These are phyloP conservation scores for Tricholoma matsutake DNA, from an alignment of 768 basidiomycete genomes.

Conservation along the genomic window DNA sequence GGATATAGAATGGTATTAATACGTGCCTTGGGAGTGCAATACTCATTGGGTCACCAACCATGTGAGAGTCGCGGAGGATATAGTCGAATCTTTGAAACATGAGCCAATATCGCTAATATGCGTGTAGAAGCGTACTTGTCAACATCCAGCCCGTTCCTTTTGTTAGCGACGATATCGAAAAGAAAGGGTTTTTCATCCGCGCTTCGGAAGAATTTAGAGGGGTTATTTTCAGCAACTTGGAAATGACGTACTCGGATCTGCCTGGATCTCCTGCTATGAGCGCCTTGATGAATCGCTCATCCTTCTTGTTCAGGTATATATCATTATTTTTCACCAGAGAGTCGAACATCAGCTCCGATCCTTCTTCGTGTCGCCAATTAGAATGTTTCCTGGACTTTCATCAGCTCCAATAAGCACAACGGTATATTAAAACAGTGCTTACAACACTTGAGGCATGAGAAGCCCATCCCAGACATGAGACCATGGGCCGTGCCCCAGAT, in stretches of 20 bases:
- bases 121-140: slow-evolving; percentile 57
- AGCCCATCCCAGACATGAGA: slow-evolving; percentile 78
- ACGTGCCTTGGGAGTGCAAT: slow-evolving; percentile 50
- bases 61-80: slow-evolving; percentile 70
- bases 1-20: too few relatives aligned
- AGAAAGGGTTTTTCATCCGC: slow-evolving; percentile 63
- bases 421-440: slow-evolving; percentile 21
- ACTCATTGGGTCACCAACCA: slow-evolving; percentile 61
- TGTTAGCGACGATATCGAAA: slow-evolving; percentile 85
- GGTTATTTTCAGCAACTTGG: background rate
- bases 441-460: slow-evolving; percentile 71
- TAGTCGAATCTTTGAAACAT: slow-evolving; percentile 65
- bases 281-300: slow-evolving; percentile 67
- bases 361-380: slow-evolving; percentile 74
- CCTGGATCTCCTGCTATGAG: slow-evolving; percentile 64
- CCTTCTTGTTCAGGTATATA: slow-evolving; percentile 45
- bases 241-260: slow-evolving; percentile 49
- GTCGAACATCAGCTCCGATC: slow-evolving; percentile 82
- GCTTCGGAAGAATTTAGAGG: slow-evolving; percentile 14
- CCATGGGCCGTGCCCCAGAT: slow-evolving; percentile 85
- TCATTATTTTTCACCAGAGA: slow-evolving; percentile 56
- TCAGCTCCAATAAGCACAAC: background rate
- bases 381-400: slow-evolving; percentile 37
- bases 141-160: slow-evolving; percentile 79
- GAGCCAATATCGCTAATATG: background rate